These are phyloP conservation scores for Zelopaecilomyces penicillatus DNA, from an alignment of 2,329 filamentous ascomycete species.

Conservation along the genomic window DNA sequence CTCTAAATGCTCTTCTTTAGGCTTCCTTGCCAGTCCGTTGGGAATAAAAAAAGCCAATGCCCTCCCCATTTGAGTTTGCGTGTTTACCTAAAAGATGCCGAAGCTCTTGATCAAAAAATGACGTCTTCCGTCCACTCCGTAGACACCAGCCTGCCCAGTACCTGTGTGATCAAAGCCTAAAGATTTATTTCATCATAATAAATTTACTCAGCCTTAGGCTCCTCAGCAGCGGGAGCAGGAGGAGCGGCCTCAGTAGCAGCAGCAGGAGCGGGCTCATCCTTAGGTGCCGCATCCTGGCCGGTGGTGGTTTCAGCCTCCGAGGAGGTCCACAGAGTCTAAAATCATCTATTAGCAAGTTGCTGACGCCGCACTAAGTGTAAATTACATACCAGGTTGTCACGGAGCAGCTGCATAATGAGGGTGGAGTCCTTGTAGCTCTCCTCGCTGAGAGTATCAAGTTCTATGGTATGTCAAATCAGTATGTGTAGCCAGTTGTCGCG, in stretches of 20 bases:
- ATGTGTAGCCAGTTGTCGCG: not conserved
- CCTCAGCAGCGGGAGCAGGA: constrained; percentile 34
- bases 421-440: constrained; percentile 99
- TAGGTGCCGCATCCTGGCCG: constrained; percentile 40
- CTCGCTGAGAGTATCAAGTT: constrained; percentile 94
- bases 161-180: constrained; percentile 23
- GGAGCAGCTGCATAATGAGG: constrained; percentile 96
- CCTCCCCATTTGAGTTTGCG: constrained; percentile 30
- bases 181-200: constrained; percentile 15
- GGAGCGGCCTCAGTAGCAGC: constrained; percentile 49
- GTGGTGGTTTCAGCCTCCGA: constrained; percentile 83
- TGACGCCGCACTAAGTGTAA: not conserved
- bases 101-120: constrained; percentile 40
- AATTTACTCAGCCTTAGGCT: constrained; percentile 61
- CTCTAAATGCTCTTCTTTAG: constrained; percentile 40
- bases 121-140: constrained; percentile 54
- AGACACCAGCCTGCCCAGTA: constrained; percentile 51
- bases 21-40: constrained; percentile 30
- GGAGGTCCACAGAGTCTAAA: constrained; percentile 95
- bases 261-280: constrained; percentile 38
- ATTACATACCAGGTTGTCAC: constrained; percentile 78
- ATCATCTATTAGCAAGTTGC: constrained; percentile 19
- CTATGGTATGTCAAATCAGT: constrained; percentile 32
- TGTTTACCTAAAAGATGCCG: constrained; percentile 40
- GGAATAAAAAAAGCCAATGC: constrained; percentile 26